Evolutionary conservation across 1,284 basidiomycete genomes (phyloP), one percentile per base, ranked within the genome.

Genomic region (Xerocomus alliaceus): DNA sequence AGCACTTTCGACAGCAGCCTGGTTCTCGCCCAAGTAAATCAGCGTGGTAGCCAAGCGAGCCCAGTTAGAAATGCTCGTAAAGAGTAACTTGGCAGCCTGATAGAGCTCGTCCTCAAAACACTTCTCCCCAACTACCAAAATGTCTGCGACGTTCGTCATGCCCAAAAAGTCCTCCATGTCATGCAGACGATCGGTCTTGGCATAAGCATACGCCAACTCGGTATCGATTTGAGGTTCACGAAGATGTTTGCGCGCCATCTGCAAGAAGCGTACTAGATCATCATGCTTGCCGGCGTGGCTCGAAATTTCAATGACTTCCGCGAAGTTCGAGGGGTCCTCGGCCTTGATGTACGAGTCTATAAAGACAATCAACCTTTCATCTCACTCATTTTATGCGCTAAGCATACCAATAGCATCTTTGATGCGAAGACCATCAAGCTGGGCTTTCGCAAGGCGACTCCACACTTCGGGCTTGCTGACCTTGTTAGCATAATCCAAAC

Each of bases 121-220:
- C 79, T 99, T 98, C 81, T 99, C 97, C 77, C 97, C 97, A 56
- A 98, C 96, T 69, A 92, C 91, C 29, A 98, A 83, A 58, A 98
- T 85, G 71, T 99, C 97, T 22, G 97, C 97, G 41, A 99, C 97
- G 71, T 99, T 99, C 55, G 97, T 99, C 94, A 99, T 98, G 41
- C 87, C 85, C 64, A 99, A 81, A 87, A 99, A 99, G 81, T 99
- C 97, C 75, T 99, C 97, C 97, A 99, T 99, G 73, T 98, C 97
- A 75, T 97, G 95, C 26, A 98, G 81, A 62, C 95, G 90, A 76
- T 98, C 96, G 2, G 96, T 98, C 84, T 97, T 97, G 46, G 96
- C 96, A 76, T 97, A 98, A 2, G 95, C 93, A 73, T 97, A 96
- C 12, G 95, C 95, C 41, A 98, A 83, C 80, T 98, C 95, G 18